Percentiles rank a stretch among this genome's conserved stretches.
Conservation (phyloP, 257 asterid species). For the Solanum medicagineum region DNA sequence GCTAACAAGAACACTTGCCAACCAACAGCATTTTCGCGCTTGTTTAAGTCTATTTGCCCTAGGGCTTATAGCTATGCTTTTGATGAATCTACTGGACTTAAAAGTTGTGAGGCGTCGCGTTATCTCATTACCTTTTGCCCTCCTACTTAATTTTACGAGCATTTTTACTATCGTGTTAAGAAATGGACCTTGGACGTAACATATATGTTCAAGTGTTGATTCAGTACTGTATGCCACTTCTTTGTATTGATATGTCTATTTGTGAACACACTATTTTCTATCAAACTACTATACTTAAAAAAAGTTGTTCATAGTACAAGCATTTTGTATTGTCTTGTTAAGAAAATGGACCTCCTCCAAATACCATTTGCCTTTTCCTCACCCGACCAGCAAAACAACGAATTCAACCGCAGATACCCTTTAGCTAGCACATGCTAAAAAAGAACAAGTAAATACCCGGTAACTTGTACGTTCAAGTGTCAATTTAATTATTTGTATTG, state of each 20-base stretch:
- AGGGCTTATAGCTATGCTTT: conserved; percentile 48
- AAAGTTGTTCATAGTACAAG: background rate
- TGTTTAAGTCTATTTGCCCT: conserved; percentile 62
- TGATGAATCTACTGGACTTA: conserved; percentile 45
- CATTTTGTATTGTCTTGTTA: background rate
- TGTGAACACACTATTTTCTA: too few relatives aligned
- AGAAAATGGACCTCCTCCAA: background rate
- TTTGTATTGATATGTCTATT: background rate
- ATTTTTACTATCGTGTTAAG: background rate
- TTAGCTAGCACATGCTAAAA: too few relatives aligned
- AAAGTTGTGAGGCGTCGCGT: conserved; percentile 39
- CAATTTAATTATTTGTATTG: background rate
- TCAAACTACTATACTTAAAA: background rate
- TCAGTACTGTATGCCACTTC: background rate
- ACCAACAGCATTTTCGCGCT: conserved; percentile 27
- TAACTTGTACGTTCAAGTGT: background rate
- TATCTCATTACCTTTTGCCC: conserved; percentile 64
- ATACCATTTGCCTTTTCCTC: too few relatives aligned
- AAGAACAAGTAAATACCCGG: too few relatives aligned
- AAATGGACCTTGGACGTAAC: background rate
- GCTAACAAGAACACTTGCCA: conserved; percentile 23
- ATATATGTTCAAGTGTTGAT: background rate
- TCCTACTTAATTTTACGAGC: conserved; percentile 6
- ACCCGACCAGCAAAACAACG: too few relatives aligned
- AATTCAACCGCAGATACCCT: too few relatives aligned